Base-by-base conservation (phyloP, 2,329 filamentous ascomycete genomes). In the Fusarium ramigenum region DNA sequence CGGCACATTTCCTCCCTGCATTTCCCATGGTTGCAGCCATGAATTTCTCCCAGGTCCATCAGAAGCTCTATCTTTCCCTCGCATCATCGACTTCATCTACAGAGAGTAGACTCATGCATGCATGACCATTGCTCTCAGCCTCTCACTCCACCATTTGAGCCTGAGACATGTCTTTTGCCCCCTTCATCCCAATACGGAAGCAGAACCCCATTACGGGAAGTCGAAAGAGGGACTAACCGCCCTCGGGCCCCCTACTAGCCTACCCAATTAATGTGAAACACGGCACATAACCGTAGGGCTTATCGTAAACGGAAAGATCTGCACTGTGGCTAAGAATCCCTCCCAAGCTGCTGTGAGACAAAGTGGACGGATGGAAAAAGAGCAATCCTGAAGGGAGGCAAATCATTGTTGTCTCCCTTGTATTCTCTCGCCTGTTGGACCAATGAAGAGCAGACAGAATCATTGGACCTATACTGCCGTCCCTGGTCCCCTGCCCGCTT, bases 111-210 rank as follows among this genome's bases (percentile, higher is more conserved):
- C 25, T 12, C 19, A 10, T 4, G 18, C 18, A 5, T 9, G 14
- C 19, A 5, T 28, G 36, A 18, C 12, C 37, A 56, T 23, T 15
- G 8, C 19, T 16, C 11, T 32, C 30, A 32, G 30, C 30, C 30
- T 32, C 30, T 32, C 8, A 15, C 44, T 18, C 36, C n/a, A 12
- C 4, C 21, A 46, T 25, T 66, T 52, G 42, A 44, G 42, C 12
- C 19, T 65, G 36, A 69, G 50, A 53, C 44, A 69, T 57, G 30
- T 23, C 42, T 25, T 30, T n/a, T n/a, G 10, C 9, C 28, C 16
- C 32, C 30, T 50, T 21, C 19, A 23, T 32, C 34, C 49, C 32
- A 42, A 32, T 16, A 9, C 7, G 11, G 37, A 23, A 32, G 6
- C 28, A 32, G 11, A 18, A 18, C 1, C 34, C 58, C n/a, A 25